Percentiles rank a stretch among this genome's conserved stretches.
phyloP scores from a whole-genome alignment of 2,329 filamentous ascomycete species.

The Aspergillus viridinutans region DNA sequence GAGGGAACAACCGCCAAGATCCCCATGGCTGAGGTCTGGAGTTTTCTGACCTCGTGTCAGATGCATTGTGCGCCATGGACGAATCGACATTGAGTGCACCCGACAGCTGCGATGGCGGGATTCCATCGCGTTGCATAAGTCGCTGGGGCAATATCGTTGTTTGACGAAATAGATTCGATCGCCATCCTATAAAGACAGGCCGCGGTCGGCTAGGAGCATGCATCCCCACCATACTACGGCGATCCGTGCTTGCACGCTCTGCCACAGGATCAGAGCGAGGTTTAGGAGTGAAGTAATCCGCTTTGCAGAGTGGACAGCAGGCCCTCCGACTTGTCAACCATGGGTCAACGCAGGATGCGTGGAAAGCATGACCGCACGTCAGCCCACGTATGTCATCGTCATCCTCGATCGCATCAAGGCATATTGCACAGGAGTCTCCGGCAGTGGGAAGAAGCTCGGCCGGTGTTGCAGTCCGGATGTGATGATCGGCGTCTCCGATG shows the following conservation, averaged over 20 bases:
- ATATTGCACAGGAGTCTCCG: conserved; percentile 94
- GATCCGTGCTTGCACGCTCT: conserved; percentile 29
- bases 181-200: conserved; percentile 31
- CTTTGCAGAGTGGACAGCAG: conserved; percentile 96
- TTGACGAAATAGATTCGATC: conserved; percentile 28
- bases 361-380: conserved; percentile 96
- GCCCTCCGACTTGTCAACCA: conserved; percentile 93
- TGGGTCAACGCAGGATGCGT: conserved; percentile 90
- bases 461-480: conserved; percentile 76
- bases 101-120: background rate
- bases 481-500: conserved; percentile 70
- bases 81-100: background rate
- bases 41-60: background rate
- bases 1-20: background rate
- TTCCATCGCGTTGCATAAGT: conserved; percentile 22
- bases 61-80: background rate
- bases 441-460: conserved; percentile 75
- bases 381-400: conserved; percentile 92
- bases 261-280: conserved; percentile 58
- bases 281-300: conserved; percentile 95
- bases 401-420: conserved; percentile 88
- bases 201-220: conserved; percentile 30
- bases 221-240: conserved; percentile 22
- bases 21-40: background rate
- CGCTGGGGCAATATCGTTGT: conserved; percentile 37